Evolutionary conservation across 2,329 filamentous ascomycete species (phyloP).

Genomic region (Fusarium incarnatum): DNA sequence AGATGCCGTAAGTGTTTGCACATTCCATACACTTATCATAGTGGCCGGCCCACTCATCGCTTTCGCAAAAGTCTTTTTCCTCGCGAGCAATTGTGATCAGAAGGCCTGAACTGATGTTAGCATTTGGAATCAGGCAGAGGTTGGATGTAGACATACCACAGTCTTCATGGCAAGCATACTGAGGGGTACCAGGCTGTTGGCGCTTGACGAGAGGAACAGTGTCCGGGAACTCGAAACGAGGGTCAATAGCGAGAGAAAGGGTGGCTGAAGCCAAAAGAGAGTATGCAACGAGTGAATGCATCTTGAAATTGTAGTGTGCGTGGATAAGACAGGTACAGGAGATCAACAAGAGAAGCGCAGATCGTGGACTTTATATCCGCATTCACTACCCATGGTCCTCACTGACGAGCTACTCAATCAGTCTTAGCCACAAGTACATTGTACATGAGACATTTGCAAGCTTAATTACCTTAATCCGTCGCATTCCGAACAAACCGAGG

Average conservation of each 20-base stretch:
- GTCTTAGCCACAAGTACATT: neutral
- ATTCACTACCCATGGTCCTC: neutral
- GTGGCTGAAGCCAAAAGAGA: slow-evolving; percentile 39
- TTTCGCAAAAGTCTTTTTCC: slow-evolving; percentile 51
- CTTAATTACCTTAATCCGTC: slow-evolving; percentile 3
- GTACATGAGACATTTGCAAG: neutral
- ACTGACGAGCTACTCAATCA: neutral
- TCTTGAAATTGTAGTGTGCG: slow-evolving; percentile 12
- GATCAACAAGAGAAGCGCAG: neutral
- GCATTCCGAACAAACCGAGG: neutral
- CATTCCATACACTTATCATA: slow-evolving; percentile 58
- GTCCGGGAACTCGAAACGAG: slow-evolving; percentile 50
- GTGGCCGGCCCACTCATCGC: slow-evolving; percentile 53
- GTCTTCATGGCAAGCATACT: slow-evolving; percentile 59
- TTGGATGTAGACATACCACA: slow-evolving; percentile 54
- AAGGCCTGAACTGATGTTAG: slow-evolving; percentile 5
- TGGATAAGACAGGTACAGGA: neutral
- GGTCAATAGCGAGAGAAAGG: slow-evolving; percentile 23
- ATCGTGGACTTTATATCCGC: neutral
- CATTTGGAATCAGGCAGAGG: accelerated
- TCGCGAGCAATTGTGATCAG: slow-evolving; percentile 52
- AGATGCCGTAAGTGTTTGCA: slow-evolving; percentile 58
- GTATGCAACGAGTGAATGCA: slow-evolving; percentile 33
- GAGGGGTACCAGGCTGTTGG: slow-evolving; percentile 58
- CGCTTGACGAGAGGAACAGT: slow-evolving; percentile 51